Evolutionary conservation across 495 filamentous ascomycete species (phyloP), one percentile per base, ranked within the genome.

Genomic region (Penicillium alfredii): DNA sequence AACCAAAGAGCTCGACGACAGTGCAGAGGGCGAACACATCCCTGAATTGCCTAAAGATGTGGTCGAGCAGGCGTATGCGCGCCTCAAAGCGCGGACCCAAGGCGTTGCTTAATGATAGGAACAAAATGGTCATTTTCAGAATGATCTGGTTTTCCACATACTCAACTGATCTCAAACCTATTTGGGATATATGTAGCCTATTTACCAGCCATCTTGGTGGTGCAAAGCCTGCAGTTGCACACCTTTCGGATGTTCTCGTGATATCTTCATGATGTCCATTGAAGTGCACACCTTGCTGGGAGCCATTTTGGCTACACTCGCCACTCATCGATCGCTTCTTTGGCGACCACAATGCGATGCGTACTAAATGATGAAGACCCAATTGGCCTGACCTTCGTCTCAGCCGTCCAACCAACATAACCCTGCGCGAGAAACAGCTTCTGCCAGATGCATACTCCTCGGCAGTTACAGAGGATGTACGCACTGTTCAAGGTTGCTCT

Each of bases 41-140:
- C 78, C 78, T 4, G 61, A 70, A 20, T 40, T 82, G 9, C 72
- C 70, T 8, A 72, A 70, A 46, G 60, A 68, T 9, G 61, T 78
- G 8, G 59, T 82, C 13, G 74, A 80, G 23, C 58, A 67, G 25
- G 77, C 78, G 18, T 53, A 72, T 35, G 49, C 50, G 7, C 57
- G 63, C 14, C 25, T 68, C 12, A 61, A 63, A 33, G 53, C 51
- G 21, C 49, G 60, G 41, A 55, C 39, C 9, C 40, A 44, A 33
- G 24, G 36, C 18, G 39, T 38, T 24, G 15, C 27, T 19, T 47
- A 22, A n/a, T n/a, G n/a, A n/a, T n/a, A n/a, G n/a, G n/a, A n/a
- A n/a, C n/a, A n/a, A n/a, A n/a, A n/a, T n/a, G n/a, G n/a, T n/a
- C n/a, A n/a, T n/a, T n/a, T n/a, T n/a, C n/a, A n/a, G n/a, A n/a